These are phyloP conservation scores for Xylogone sp. DNA, from an alignment of 2,329 filamentous ascomycete genomes.

Conservation along the genomic window DNA sequence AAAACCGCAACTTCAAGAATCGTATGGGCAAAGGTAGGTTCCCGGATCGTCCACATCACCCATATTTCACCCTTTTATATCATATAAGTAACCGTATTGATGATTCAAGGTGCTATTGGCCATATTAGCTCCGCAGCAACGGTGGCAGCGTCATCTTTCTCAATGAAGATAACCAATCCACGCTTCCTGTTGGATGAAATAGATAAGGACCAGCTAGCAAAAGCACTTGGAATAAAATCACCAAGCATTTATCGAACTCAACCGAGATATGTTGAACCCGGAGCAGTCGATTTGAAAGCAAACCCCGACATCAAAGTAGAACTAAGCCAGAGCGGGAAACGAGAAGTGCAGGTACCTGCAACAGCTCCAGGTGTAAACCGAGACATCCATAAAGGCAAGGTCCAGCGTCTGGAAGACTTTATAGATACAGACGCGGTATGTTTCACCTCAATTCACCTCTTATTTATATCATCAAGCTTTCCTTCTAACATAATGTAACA, in stretches of 20 bases:
- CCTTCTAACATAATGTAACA: too few relatives aligned
- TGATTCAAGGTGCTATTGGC: conserved; percentile 35
- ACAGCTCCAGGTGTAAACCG: neutral
- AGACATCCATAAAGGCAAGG: conserved; percentile 29
- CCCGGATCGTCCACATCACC: neutral
- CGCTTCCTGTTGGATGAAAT: conserved; percentile 25
- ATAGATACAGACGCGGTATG: conserved; percentile 40
- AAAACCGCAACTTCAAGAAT: conserved; percentile 44
- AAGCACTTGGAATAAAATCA: neutral
- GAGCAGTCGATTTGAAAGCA: neutral
- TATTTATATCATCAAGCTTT: too few relatives aligned
- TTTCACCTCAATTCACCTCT: neutral
- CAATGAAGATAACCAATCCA: conserved; percentile 39
- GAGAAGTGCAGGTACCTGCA: neutral
- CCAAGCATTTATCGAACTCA: neutral
- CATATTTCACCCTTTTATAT: neutral
- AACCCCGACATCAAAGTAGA: neutral
- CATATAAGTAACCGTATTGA: neutral
- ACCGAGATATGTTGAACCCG: conserved; percentile 10
- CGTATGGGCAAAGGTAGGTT: conserved; percentile 37
- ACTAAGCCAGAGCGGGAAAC: neutral
- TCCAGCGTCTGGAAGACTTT: conserved; percentile 39
- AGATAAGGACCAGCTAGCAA: conserved; percentile 7
- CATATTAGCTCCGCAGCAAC: conserved; percentile 41
- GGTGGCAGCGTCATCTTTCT: conserved; percentile 42